phyloP scores from a whole-genome alignment of 306 rosid genomes.

The Begonia fuchsioides region DNA sequence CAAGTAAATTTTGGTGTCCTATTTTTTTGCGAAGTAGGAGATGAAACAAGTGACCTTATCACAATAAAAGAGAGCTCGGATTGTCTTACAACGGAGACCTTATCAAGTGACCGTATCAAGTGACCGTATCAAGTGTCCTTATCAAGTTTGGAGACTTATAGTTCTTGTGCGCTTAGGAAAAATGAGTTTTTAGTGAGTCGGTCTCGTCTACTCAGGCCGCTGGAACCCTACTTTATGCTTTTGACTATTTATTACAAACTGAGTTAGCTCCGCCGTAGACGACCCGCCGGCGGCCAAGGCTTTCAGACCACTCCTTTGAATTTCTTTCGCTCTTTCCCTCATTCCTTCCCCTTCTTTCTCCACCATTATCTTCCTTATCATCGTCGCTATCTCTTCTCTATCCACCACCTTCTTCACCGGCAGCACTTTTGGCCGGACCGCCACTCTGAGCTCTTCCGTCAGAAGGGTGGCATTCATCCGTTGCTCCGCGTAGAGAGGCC shows the following conservation, averaged over 20 bases:
- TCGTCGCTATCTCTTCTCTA: conserved; percentile 31
- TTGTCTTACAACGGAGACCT: too few relatives aligned
- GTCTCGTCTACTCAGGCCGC: too few relatives aligned
- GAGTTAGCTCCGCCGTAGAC: conserved; percentile 6
- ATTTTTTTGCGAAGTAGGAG: too few relatives aligned
- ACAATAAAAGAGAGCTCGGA: too few relatives aligned
- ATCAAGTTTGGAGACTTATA: too few relatives aligned
- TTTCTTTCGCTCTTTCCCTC: conserved; percentile 3
- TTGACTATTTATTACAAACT: background rate
- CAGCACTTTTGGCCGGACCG: conserved; percentile 12
- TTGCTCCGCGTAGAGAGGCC: conserved; percentile 49
- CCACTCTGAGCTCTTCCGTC: conserved; percentile 25
- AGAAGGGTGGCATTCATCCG: conserved; percentile 29
- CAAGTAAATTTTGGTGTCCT: too few relatives aligned
- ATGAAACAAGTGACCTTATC: too few relatives aligned
- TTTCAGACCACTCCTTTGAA: conserved; percentile 9
- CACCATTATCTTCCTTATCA: conserved; percentile 24
- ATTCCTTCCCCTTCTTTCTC: conserved; percentile 4
- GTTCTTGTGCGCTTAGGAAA: too few relatives aligned
- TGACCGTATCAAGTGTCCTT: too few relatives aligned
- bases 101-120: too few relatives aligned
- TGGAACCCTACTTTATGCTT: too few relatives aligned
- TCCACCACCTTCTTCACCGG: conserved; percentile 21
- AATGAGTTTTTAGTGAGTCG: too few relatives aligned
- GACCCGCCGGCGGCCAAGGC: conserved; percentile 20